These are phyloP conservation scores for Eragrostis curvula DNA, from an alignment of 176 grass and related monocot genomes.

Conservation along the genomic window DNA sequence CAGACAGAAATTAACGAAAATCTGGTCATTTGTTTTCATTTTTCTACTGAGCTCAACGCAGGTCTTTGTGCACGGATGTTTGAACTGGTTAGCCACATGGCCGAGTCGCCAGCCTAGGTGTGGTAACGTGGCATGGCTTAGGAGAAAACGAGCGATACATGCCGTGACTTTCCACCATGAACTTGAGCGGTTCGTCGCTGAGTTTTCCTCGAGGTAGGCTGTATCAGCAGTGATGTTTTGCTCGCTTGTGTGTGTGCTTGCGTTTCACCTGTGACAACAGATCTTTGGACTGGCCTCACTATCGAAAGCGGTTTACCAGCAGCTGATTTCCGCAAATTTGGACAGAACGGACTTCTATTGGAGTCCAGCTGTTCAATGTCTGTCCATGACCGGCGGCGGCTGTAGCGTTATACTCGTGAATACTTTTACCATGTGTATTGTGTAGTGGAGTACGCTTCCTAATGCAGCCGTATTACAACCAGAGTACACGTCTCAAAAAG, in stretches of 20 bases:
- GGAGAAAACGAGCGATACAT: background rate
- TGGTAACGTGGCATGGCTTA: background rate
- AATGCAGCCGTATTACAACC: background rate
- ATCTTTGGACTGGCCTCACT: background rate
- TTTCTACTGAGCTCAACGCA: background rate
- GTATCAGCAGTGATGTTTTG: background rate
- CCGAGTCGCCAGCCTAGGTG: background rate
- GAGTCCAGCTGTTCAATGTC: background rate
- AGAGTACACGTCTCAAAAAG: background rate
- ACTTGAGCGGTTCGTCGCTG: background rate
- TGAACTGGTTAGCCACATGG: background rate
- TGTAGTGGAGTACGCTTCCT: background rate
- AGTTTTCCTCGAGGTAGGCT: background rate
- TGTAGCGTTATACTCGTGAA: background rate
- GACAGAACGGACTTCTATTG: background rate
- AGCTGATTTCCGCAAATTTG: background rate
- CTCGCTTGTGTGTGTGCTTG: background rate
- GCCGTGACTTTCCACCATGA: background rate
- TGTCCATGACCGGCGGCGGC: background rate
- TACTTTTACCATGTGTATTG: background rate
- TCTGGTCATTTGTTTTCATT: background rate
- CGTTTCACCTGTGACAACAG: background rate
- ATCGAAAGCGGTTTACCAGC: background rate
- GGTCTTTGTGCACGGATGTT: background rate
- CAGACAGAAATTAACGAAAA: background rate